Conservation (phyloP, 2,329 filamentous ascomycete genomes). For the Calonectria multiphialidica region DNA sequence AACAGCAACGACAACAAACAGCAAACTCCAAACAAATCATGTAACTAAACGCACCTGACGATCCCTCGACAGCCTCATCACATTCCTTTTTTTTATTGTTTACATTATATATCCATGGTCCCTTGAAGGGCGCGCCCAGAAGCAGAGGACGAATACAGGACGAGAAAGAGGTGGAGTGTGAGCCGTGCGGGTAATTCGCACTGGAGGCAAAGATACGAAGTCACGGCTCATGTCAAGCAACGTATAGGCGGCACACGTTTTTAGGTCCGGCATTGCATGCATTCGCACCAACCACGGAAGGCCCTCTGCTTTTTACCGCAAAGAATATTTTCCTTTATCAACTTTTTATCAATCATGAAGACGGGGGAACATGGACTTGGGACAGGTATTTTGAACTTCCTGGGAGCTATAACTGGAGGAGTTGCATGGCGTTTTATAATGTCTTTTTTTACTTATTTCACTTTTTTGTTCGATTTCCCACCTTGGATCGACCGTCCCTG, state of each 20-base stretch:
- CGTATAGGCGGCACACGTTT: constrained; percentile 14
- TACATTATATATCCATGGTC: constrained; percentile 33
- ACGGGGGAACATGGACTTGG: constrained; percentile 33
- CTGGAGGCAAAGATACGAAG: constrained; percentile 25
- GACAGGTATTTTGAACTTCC: constrained; percentile 32
- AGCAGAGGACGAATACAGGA: constrained; percentile 29
- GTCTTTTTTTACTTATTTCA: constrained; percentile 29
- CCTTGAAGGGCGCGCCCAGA: constrained; percentile 31
- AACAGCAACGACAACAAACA: constrained; percentile 17
- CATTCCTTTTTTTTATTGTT: constrained; percentile 41
- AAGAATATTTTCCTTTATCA: constrained; percentile 27
- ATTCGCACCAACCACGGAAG: constrained; percentile 25
- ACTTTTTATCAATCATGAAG: constrained; percentile 31
- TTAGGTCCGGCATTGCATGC: constrained; percentile 19
- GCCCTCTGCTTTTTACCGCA: constrained; percentile 26
- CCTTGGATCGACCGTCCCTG: constrained; percentile 40
- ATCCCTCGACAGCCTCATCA: constrained; percentile 38
- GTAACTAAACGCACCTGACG: constrained; percentile 26
- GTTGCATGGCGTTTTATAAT: constrained; percentile 41
- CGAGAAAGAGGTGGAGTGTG: constrained; percentile 19
- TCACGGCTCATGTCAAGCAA: constrained; percentile 11
- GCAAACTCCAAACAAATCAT: constrained; percentile 19
- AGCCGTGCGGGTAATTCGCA: constrained; percentile 27
- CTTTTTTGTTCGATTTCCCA: constrained; percentile 22
- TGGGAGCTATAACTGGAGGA: constrained; percentile 41